Evolutionary conservation across 441 rosid species (phyloP).

Genomic region (Gossypium schwendimanii): DNA sequence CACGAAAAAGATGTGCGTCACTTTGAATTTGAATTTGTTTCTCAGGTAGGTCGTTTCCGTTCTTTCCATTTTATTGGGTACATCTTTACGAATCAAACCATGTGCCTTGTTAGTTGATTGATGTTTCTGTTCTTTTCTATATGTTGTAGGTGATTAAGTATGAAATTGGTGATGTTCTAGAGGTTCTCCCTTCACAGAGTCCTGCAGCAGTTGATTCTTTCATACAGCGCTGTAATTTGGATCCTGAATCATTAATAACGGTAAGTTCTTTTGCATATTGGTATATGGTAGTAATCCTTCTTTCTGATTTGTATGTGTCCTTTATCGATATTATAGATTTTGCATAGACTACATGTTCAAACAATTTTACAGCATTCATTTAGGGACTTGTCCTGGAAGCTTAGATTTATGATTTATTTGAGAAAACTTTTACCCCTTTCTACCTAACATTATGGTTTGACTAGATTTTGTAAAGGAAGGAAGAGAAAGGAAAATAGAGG

Average conservation of each 20-base stretch:
- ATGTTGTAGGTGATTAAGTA: slow-evolving; percentile 44
- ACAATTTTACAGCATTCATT: not conserved
- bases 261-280: slow-evolving; percentile 34
- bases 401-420: not conserved
- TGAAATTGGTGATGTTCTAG: slow-evolving; percentile 84
- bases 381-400: not conserved
- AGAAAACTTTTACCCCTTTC: not conserved
- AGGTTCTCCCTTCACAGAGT: slow-evolving; percentile 76
- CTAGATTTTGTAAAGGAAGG: not conserved
- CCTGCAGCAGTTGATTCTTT: slow-evolving; percentile 64
- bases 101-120: not conserved
- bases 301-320: not conserved
- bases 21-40: slow-evolving; percentile 76
- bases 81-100: not conserved
- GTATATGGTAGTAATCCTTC: slow-evolving; percentile 6
- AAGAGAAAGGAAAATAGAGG: not conserved
- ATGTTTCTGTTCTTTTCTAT: slow-evolving; percentile 2
- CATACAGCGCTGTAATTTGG: slow-evolving; percentile 61
- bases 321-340: not conserved
- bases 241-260: slow-evolving; percentile 66
- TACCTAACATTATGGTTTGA: not conserved
- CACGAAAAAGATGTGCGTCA: slow-evolving; percentile 81
- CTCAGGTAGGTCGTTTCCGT: slow-evolving; percentile 46
- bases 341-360: not conserved
- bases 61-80: not conserved